Conservation (phyloP, 1,284 basidiomycete genomes). For the Ceratorhiza oryzae-sativae region DNA sequence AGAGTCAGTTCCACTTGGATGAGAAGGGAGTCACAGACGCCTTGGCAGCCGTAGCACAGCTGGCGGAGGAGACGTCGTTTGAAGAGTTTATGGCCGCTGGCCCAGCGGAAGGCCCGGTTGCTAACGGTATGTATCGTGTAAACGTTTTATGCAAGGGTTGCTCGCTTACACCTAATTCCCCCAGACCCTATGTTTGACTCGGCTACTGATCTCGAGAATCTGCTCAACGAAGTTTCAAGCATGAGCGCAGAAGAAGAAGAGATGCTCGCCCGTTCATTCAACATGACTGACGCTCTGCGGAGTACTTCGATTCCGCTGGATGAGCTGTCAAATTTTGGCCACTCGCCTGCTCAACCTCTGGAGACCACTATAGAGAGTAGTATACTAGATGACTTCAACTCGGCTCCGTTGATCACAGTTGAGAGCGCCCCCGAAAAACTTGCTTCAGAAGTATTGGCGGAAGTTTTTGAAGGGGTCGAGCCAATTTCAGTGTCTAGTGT, state of each 20-base stretch:
- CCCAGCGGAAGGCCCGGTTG: neutral
- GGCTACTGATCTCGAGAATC: neutral
- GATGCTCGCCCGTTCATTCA: constrained; percentile 25
- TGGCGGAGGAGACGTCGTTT: neutral
- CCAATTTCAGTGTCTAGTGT: neutral
- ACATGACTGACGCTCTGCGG: constrained; percentile 7
- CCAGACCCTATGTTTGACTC: neutral
- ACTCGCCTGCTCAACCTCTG: neutral
- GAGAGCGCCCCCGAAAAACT: constrained; percentile 12
- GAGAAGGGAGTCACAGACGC: constrained; percentile 30
- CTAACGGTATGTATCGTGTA: neutral
- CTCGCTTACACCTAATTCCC: neutral
- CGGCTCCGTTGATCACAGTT: neutral
- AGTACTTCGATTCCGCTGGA: neutral
- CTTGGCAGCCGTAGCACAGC: constrained; percentile 26
- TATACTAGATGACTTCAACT: neutral
- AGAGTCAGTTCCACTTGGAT: neutral
- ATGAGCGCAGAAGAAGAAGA: constrained; percentile 26
- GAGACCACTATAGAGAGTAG: constrained; percentile 2
- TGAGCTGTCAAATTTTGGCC: neutral
- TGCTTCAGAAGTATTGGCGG: constrained; percentile 27
- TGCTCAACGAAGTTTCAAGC: constrained; percentile 1
- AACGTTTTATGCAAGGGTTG: neutral
- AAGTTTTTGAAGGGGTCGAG: constrained; percentile 25
- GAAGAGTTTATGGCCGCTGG: neutral